These are phyloP conservation scores for Globisporangium alternatum DNA, from an alignment of 352 stramenopile genomes.

Conservation along the genomic window DNA sequence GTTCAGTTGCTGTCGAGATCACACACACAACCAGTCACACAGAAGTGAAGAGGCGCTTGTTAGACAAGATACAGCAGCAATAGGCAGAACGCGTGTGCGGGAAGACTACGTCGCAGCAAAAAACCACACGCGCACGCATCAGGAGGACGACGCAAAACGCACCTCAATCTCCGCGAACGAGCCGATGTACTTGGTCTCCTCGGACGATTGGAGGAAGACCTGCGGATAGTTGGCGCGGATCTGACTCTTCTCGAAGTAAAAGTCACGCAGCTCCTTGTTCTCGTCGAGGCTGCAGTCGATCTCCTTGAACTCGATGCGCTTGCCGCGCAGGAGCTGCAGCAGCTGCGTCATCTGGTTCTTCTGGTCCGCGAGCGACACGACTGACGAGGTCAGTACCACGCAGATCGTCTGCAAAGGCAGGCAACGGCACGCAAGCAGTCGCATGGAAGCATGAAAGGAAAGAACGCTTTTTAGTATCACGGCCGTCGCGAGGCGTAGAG, in stretches of 20 bases:
- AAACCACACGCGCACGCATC: not conserved
- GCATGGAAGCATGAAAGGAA: not conserved
- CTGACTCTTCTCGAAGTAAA: slow-evolving; percentile 74
- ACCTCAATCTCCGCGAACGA: slow-evolving; percentile 85
- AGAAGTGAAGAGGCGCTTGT: not conserved
- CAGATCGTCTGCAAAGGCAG: slow-evolving; percentile 28
- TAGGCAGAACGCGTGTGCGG: not conserved
- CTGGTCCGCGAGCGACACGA: slow-evolving; percentile 71
- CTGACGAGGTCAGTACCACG: slow-evolving; percentile 74
- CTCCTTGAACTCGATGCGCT: slow-evolving; percentile 67
- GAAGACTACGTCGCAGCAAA: not conserved
- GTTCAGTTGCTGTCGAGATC: slow-evolving; percentile 57
- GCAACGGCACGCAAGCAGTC: not conserved
- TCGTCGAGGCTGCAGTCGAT: slow-evolving; percentile 81
- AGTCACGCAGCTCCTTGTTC: slow-evolving; percentile 69
- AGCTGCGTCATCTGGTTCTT: slow-evolving; percentile 74
- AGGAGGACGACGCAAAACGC: not conserved
- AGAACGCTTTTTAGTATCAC: not conserved
- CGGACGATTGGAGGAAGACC: slow-evolving; percentile 62
- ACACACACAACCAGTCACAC: not conserved
- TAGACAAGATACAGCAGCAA: not conserved
- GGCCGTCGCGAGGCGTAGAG: not conserved
- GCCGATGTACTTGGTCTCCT: slow-evolving; percentile 60
- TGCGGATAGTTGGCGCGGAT: slow-evolving; percentile 86
- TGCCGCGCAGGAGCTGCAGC: slow-evolving; percentile 68